Percentiles rank a stretch among this genome's conserved stretches.
phyloP scores from a whole-genome alignment of 768 basidiomycete species.

The Boletus rufocinnamomeus region DNA sequence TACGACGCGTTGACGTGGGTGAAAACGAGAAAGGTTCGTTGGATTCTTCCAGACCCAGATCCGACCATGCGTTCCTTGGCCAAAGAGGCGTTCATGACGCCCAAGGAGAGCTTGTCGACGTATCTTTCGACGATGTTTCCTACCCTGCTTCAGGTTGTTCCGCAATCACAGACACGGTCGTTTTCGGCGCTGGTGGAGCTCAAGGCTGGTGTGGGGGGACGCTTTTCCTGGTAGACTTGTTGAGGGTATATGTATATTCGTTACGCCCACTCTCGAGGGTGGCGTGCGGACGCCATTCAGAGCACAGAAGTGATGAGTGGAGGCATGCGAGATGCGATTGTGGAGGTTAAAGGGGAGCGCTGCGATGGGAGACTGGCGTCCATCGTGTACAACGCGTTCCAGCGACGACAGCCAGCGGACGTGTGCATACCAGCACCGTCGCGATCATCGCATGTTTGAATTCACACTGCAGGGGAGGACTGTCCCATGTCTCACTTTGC shows the following conservation, averaged over 20 bases:
- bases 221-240: conserved; percentile 68
- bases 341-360: conserved; percentile 73
- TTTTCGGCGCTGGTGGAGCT: conserved; percentile 86
- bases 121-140: conserved; percentile 55
- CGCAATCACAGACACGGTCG: conserved; percentile 61
- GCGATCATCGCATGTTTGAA: conserved; percentile 17
- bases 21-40: conserved; percentile 55
- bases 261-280: conserved; percentile 53
- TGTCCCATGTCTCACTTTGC: neutral
- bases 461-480: neutral
- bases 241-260: conserved; percentile 53
- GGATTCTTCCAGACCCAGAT: conserved; percentile 51
- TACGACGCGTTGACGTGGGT: conserved; percentile 71
- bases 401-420: conserved; percentile 81
- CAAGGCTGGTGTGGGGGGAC: conserved; percentile 49
- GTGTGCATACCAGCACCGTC: conserved; percentile 76
- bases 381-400: conserved; percentile 96
- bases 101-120: conserved; percentile 32
- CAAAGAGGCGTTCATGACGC: conserved; percentile 49
- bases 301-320: conserved; percentile 58
- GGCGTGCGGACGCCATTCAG: conserved; percentile 64
- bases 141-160: conserved; percentile 55
- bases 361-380: conserved; percentile 93
- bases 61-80: conserved; percentile 1
- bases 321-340: conserved; percentile 78